These are phyloP conservation scores for Stramenopiles sp. DNA, from an alignment of 352 stramenopile species.

Conservation along the genomic window DNA sequence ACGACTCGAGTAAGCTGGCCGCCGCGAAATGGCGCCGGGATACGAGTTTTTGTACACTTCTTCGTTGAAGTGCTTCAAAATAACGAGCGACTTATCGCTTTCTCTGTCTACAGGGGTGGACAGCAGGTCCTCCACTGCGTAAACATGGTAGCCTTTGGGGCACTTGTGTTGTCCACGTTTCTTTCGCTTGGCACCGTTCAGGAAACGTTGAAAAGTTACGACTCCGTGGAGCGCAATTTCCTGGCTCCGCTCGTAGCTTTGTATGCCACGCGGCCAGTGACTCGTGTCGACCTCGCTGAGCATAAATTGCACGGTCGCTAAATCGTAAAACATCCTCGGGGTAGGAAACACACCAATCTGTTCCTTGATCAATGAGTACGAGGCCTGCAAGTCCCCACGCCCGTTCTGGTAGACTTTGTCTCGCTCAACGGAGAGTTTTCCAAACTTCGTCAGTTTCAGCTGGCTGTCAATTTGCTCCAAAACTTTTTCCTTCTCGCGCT, in stretches of 20 bases:
- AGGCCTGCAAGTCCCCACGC: background rate
- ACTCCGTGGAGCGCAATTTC: background rate
- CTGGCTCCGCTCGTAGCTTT: background rate
- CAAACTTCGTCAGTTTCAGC: background rate
- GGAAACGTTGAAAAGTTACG: background rate
- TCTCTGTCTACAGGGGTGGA: background rate
- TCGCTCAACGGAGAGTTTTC: background rate
- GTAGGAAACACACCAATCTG: background rate
- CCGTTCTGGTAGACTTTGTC: background rate
- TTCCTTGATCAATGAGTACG: background rate
- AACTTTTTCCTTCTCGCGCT: background rate
- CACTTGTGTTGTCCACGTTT: background rate
- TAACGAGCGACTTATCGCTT: background rate
- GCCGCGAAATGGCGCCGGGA: background rate
- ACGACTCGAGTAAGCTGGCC: background rate
- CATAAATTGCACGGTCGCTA: background rate
- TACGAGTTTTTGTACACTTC: background rate
- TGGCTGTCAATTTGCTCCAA: background rate
- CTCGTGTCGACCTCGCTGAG: background rate
- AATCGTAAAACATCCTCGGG: background rate
- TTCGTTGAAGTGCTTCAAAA: background rate
- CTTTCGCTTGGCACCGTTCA: background rate
- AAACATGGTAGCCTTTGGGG: background rate
- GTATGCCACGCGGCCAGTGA: no score
- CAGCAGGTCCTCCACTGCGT: background rate